Percentiles rank a stretch among this genome's conserved stretches.
Conservation (phyloP, 176 grass and related monocot species). For the Aegilops longissima region DNA sequence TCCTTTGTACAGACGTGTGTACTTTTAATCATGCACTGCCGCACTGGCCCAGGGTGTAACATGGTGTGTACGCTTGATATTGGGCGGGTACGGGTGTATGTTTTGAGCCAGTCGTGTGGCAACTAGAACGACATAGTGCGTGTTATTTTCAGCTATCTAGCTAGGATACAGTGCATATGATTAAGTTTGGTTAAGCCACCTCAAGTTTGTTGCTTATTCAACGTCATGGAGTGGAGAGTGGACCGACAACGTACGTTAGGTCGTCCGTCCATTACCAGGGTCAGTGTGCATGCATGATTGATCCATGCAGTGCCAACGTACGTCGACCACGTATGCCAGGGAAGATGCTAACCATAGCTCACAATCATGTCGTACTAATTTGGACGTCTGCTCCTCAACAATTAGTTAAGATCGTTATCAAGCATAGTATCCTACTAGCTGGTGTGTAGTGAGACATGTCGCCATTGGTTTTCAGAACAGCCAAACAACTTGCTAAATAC, state of each 20-base stretch:
- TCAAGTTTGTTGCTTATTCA: conserved; percentile 22
- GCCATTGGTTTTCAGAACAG: neutral
- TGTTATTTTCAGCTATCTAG: neutral
- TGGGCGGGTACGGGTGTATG: neutral
- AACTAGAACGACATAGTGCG: neutral
- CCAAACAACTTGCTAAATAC: neutral
- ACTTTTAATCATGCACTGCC: too few relatives aligned
- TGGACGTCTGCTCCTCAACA: neutral
- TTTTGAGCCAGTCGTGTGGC: neutral
- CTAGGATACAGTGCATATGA: neutral
- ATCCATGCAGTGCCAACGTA: neutral
- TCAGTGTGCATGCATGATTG: neutral
- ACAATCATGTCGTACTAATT: neutral
- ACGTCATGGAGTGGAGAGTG: neutral
- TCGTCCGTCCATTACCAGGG: neutral
- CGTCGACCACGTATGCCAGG: neutral
- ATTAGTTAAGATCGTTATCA: neutral
- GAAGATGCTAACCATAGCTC: neutral
- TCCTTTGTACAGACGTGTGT: neutral
- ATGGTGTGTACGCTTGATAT: conserved; percentile 23
- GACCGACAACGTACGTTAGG: neutral
- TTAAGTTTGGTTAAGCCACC: neutral
- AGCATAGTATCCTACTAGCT: neutral
- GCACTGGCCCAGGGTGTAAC: neutral
- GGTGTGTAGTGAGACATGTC: neutral